Conservation (phyloP, 768 basidiomycete genomes). For the Lactarius psammicola region DNA sequence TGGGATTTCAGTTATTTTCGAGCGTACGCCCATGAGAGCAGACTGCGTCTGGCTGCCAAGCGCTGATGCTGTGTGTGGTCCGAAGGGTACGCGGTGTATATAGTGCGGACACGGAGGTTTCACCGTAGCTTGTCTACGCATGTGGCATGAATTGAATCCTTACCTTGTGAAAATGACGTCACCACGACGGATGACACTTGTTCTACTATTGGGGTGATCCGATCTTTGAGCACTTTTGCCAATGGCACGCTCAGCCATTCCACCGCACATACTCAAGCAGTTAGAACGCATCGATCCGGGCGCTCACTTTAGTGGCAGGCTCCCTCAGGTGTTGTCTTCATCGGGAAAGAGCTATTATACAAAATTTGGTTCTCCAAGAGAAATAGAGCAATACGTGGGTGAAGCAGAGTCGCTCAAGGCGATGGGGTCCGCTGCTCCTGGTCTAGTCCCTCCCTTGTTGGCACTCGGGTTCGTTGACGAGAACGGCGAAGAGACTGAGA, state of each 20-base stretch:
- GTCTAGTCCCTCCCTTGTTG: constrained; percentile 59
- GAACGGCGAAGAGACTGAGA: constrained; percentile 32
- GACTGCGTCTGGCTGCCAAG: neutral
- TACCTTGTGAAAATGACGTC: neutral
- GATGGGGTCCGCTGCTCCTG: constrained; percentile 64
- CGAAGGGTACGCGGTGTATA: neutral
- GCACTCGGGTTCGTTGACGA: constrained; percentile 43
- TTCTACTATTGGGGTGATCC: neutral
- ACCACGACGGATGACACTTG: neutral
- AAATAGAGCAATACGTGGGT: constrained; percentile 64
- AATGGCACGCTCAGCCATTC: constrained; percentile 23
- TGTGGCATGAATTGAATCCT: neutral
- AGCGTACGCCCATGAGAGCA: neutral
- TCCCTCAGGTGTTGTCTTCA: constrained; percentile 55
- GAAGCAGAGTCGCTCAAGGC: constrained; percentile 68
- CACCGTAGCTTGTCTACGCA: neutral
- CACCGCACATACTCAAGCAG: constrained; percentile 41
- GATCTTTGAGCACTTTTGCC: constrained; percentile 3
- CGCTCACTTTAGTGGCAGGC: constrained; percentile 45
- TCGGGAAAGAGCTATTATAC: constrained; percentile 58
- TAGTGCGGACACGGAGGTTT: neutral
- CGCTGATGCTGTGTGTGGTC: too few relatives aligned
- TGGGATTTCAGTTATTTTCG: neutral
- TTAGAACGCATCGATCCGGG: constrained; percentile 51
- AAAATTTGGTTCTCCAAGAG: constrained; percentile 52